Evolutionary conservation across 2,329 filamentous ascomycete species (phyloP).

Genomic region (Aspergillus costaricaensis): DNA sequence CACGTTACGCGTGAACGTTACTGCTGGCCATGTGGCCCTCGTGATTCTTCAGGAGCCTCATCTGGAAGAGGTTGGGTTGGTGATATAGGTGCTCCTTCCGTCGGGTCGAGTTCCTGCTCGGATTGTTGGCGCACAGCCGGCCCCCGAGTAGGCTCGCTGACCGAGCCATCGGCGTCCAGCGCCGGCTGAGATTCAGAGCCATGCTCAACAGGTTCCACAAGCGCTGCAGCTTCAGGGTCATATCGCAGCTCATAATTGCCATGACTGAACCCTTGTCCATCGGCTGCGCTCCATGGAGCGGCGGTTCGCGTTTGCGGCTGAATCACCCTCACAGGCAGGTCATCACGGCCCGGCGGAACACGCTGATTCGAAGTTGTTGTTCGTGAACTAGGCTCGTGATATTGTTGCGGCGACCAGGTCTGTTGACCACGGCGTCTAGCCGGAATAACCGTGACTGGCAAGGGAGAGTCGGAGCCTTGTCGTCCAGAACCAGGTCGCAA

Average conservation of each 20-base stretch:
- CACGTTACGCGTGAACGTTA: not conserved
- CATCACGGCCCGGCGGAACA: constrained; percentile 16
- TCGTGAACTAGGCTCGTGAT: constrained; percentile 29
- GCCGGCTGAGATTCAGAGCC: not conserved
- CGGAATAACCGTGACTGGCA: constrained; percentile 64
- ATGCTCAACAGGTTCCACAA: constrained; percentile 33
- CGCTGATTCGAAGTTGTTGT: constrained; percentile 19
- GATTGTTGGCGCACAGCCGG: not conserved
- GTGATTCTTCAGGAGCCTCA: not conserved
- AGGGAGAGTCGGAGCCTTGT: constrained; percentile 39
- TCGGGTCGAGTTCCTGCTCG: not conserved
- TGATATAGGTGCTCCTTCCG: not conserved
- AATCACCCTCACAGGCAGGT: constrained; percentile 58
- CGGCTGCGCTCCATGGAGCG: constrained; percentile 56
- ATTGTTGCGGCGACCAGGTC: constrained; percentile 55
- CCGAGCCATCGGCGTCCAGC: not conserved
- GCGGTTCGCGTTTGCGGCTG: constrained; percentile 58
- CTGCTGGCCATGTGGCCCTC: not conserved
- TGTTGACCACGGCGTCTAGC: constrained; percentile 57
- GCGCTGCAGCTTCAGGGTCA: constrained; percentile 41
- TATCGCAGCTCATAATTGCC: constrained; percentile 38
- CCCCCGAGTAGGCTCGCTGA: not conserved
- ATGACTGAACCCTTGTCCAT: constrained; percentile 28
- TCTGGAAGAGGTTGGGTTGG: not conserved
- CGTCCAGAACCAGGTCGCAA: constrained; percentile 42